These are phyloP conservation scores for Passalora sequoiae DNA, from an alignment of 2,329 filamentous ascomycete species.

Conservation along the genomic window DNA sequence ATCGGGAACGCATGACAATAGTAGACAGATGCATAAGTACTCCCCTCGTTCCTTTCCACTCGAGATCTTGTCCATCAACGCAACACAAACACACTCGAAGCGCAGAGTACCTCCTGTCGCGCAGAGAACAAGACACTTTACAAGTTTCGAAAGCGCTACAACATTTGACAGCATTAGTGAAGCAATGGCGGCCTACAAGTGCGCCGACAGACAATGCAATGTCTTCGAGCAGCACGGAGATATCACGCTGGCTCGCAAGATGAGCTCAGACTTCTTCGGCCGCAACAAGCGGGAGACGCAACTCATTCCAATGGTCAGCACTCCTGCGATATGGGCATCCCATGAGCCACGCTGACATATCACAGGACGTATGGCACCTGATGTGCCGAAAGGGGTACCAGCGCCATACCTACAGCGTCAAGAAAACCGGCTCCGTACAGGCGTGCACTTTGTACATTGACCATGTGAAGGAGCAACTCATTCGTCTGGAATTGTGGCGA, in stretches of 20 bases:
- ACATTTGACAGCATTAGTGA: no score
- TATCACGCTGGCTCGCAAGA: slow-evolving; percentile 51
- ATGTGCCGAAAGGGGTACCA: slow-evolving; percentile 77
- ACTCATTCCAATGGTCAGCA: slow-evolving; percentile 58
- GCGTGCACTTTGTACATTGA: slow-evolving; percentile 15
- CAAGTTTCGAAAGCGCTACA: no score
- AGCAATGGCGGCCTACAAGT: slow-evolving; percentile 9
- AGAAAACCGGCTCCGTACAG: slow-evolving; percentile 10
- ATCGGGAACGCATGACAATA: slow-evolving; percentile 2
- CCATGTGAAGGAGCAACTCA: slow-evolving; percentile 25
- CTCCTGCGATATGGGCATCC: no score
- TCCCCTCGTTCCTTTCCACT: background rate
- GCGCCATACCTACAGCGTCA: slow-evolving; percentile 39
- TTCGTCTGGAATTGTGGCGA: slow-evolving; percentile 29
- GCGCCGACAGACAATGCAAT: slow-evolving; percentile 18
- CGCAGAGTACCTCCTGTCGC: background rate
- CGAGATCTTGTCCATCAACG: background rate
- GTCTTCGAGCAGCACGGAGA: slow-evolving; percentile 8
- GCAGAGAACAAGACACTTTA: background rate
- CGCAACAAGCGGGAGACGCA: slow-evolving; percentile 75
- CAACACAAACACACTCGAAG: background rate
- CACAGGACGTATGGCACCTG: slow-evolving; percentile 3
- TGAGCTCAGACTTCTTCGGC: slow-evolving; percentile 76
- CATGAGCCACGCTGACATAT: no score
- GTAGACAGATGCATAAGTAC: background rate